A percentile compares a stretch with the other conserved stretches of the same genome.
Conservation (phyloP, 1,284 basidiomycete genomes). For the Moniliophthora roreri region DNA sequence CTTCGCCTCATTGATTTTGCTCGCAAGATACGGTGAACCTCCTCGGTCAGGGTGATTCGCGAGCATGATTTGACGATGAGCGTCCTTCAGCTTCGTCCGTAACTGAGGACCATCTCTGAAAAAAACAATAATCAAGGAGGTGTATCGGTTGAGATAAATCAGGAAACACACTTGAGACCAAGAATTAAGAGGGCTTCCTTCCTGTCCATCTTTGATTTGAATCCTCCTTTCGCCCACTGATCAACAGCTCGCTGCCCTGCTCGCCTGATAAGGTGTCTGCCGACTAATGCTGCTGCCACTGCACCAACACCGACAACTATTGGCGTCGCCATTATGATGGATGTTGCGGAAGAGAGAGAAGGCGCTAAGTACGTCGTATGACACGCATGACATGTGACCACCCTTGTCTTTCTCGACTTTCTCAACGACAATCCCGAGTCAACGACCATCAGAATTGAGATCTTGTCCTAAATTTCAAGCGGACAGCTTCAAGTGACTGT, state of each 20-base stretch:
- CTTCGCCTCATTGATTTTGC: slow-evolving; percentile 95
- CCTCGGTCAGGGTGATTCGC: slow-evolving; percentile 97
- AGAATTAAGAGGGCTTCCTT: slow-evolving; percentile 91
- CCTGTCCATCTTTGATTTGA: slow-evolving; percentile 94
- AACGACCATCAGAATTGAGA: too few relatives aligned
- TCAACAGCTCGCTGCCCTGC: slow-evolving; percentile 66
- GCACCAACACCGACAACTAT: slow-evolving; percentile 78
- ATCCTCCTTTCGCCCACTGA: slow-evolving; percentile 92
- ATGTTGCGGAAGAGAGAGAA: neutral
- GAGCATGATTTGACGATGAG: slow-evolving; percentile 90
- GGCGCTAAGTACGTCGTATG: too few relatives aligned
- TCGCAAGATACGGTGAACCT: slow-evolving; percentile 95
- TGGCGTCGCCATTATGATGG: slow-evolving; percentile 63
- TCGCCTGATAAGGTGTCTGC: slow-evolving; percentile 65
- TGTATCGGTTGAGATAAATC: slow-evolving; percentile 11
- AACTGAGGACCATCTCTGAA: slow-evolving; percentile 75
- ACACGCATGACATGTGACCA: too few relatives aligned
- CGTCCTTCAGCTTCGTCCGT: slow-evolving; percentile 80
- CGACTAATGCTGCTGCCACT: slow-evolving; percentile 78
- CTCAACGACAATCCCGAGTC: too few relatives aligned
- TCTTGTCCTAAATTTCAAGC: too few relatives aligned
- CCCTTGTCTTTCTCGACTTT: too few relatives aligned
- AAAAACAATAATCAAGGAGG: neutral
- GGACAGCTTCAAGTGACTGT: too few relatives aligned
- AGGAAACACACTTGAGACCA: slow-evolving; percentile 78